These are phyloP conservation scores for Populus tomentosa DNA, from an alignment of 441 rosid genomes.

Conservation along the genomic window DNA sequence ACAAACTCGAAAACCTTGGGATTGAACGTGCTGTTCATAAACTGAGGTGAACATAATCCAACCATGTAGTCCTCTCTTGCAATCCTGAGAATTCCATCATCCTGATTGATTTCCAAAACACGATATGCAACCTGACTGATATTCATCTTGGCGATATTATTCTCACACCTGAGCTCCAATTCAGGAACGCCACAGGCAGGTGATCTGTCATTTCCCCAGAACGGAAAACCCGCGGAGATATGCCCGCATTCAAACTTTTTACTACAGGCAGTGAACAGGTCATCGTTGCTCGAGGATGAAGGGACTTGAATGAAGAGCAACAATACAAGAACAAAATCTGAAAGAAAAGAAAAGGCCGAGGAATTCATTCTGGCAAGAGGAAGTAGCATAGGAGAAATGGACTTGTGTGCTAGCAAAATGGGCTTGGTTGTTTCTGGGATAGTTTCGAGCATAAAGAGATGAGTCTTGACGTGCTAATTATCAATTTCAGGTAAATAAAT, in stretches of 20 bases:
- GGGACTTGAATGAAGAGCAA: not conserved
- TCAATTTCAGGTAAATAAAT: not conserved
- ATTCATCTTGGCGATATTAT: not conserved
- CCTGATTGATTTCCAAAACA: conserved; percentile 13
- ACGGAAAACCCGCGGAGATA: conserved; percentile 32
- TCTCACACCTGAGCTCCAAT: conserved; percentile 28
- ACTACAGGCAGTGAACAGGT: not conserved
- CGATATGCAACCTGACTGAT: conserved; percentile 18
- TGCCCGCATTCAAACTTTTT: conserved; percentile 25
- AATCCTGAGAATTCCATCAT: conserved; percentile 6
- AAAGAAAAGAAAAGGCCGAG: not conserved
- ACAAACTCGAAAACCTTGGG: conserved; percentile 3
- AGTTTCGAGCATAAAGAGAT: too few relatives aligned
- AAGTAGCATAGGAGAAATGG: conserved; percentile 10
- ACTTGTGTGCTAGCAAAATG: not conserved
- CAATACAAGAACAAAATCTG: not conserved
- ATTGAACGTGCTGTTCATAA: conserved; percentile 18
- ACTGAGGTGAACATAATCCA: conserved; percentile 15
- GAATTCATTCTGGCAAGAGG: too few relatives aligned
- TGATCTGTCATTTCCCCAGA: conserved; percentile 23
- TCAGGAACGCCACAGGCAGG: conserved; percentile 24
- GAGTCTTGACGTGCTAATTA: not conserved
- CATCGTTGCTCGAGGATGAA: not conserved
- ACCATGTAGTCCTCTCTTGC: conserved; percentile 25
- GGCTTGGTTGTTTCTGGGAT: too few relatives aligned